These are phyloP conservation scores for Eragrostis nindensis DNA, from an alignment of 176 grass and related monocot genomes.

Conservation along the genomic window DNA sequence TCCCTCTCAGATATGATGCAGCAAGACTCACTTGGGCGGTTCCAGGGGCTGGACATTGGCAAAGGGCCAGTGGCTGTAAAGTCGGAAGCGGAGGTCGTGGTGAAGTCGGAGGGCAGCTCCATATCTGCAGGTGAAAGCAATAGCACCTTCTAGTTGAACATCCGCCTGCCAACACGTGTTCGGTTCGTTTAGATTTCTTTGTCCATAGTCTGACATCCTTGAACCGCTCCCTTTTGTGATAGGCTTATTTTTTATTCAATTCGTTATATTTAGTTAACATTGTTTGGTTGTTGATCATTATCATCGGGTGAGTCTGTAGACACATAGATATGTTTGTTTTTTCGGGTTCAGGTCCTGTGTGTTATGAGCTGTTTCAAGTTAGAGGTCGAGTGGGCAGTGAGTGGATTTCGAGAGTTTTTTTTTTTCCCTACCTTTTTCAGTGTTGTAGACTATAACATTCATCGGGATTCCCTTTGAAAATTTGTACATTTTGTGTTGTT, in stretches of 20 bases:
- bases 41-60: conserved; percentile 84
- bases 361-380: conserved; percentile 37
- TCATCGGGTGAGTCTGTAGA: conserved; percentile 36
- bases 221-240: conserved; percentile 9
- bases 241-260: conserved; percentile 62
- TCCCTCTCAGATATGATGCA: conserved; percentile 79
- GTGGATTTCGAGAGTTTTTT: conserved; percentile 39
- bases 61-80: conserved; percentile 67
- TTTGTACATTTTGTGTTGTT: conserved; percentile 32
- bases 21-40: conserved; percentile 72
- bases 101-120: conserved; percentile 74
- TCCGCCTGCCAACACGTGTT: conserved; percentile 36
- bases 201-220: conserved; percentile 69
- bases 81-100: conserved; percentile 58
- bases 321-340: conserved; percentile 49
- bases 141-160: conserved; percentile 66
- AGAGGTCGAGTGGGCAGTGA: conserved; percentile 33
- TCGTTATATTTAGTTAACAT: conserved; percentile 58
- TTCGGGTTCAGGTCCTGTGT: conserved; percentile 38
- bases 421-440: conserved; percentile 32
- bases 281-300: conserved; percentile 39
- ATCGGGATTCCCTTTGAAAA: neutral
- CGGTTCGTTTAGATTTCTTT: conserved; percentile 48
- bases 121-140: conserved; percentile 81
- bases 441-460: conserved; percentile 33